Percentiles rank a stretch among this genome's conserved stretches.
Conservation (phyloP, 1,284 basidiomycete species). For the Schizopora paradoxa region DNA sequence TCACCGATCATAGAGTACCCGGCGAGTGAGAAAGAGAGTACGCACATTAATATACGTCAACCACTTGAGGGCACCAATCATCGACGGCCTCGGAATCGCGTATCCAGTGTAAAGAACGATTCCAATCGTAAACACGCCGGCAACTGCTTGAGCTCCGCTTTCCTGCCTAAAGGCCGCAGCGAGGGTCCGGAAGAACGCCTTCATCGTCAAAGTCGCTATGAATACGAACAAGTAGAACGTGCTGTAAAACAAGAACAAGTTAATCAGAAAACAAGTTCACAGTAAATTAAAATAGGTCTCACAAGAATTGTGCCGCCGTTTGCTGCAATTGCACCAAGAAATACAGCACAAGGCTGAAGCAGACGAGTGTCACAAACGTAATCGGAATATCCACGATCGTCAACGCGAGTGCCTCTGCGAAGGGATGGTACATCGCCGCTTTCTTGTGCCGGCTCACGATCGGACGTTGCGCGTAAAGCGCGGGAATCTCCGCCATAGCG, state of each 20-base stretch:
- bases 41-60: conserved; percentile 41
- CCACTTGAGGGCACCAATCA: conserved; percentile 39
- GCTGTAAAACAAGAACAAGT: conserved; percentile 23
- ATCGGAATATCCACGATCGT: conserved; percentile 71
- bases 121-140: conserved; percentile 43
- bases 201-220: conserved; percentile 42
- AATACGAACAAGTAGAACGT: conserved; percentile 44
- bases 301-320: conserved; percentile 58
- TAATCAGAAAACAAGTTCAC: neutral
- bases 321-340: conserved; percentile 57
- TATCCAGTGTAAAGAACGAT: conserved; percentile 44
- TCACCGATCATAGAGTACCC: neutral
- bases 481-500: conserved; percentile 70
- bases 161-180: conserved; percentile 41
- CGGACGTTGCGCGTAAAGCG: conserved; percentile 66
- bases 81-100: conserved; percentile 28
- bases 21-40: conserved; percentile 1
- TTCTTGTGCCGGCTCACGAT: conserved; percentile 60
- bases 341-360: conserved; percentile 57
- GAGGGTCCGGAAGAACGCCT: conserved; percentile 47
- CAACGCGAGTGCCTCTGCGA: conserved; percentile 60
- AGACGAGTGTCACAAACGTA: conserved; percentile 42
- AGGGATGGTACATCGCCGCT: conserved; percentile 61
- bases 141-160: conserved; percentile 43
- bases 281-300: conserved; percentile 21